Evolutionary conservation across 495 filamentous ascomycete genomes (phyloP).

Genomic region (Lasiosphaeria miniovina): DNA sequence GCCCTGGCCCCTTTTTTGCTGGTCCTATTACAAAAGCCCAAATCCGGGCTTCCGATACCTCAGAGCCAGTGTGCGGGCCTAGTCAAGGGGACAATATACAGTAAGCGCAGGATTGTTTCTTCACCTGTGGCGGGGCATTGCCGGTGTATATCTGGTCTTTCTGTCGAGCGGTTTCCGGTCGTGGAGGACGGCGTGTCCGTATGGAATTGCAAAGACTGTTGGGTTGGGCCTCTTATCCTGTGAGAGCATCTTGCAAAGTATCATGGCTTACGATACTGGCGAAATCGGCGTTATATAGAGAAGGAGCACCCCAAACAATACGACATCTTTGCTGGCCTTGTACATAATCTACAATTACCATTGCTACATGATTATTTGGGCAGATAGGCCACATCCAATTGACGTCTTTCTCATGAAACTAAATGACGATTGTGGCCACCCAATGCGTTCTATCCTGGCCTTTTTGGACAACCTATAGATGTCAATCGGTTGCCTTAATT

Average conservation of each 20-base stretch:
- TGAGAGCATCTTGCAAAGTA: conserved; percentile 9
- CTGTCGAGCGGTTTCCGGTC: too few relatives aligned
- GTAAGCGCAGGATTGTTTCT: too few relatives aligned
- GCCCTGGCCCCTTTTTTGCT: too few relatives aligned
- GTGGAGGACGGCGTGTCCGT: background rate
- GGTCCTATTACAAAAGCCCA: too few relatives aligned
- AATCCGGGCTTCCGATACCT: too few relatives aligned
- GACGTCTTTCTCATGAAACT: too few relatives aligned
- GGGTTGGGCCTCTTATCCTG: conserved; percentile 3
- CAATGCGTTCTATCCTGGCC: background rate
- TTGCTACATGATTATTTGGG: background rate
- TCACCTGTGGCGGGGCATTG: too few relatives aligned
- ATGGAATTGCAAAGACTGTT: background rate
- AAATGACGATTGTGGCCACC: background rate
- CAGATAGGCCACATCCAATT: background rate
- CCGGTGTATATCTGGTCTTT: too few relatives aligned
- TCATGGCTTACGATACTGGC: conserved; percentile 20
- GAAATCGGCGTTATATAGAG: conserved; percentile 28
- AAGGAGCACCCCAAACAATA: conserved; percentile 14
- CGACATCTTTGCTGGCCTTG: conserved; percentile 1
- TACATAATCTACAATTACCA: background rate
- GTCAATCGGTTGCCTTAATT: too few relatives aligned
- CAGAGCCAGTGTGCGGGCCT: too few relatives aligned
- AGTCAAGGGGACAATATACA: too few relatives aligned
- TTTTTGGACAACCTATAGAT: too few relatives aligned